Base-by-base conservation (phyloP, 352 stramenopile species). In the Pythium diclinum region DNA sequence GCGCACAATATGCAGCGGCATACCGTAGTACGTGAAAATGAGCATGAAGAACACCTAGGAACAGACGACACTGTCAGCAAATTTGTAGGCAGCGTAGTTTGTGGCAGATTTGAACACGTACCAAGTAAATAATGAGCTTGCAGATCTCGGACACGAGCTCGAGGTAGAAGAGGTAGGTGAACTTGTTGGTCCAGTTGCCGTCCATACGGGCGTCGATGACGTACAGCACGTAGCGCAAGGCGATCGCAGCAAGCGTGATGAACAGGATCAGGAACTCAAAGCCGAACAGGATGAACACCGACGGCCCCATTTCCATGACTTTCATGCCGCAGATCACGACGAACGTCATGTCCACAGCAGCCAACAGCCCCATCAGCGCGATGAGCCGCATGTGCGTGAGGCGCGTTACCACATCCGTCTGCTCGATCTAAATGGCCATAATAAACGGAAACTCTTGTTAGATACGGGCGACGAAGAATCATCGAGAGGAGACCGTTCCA, bases 191-290 rank as follows among this genome's bases (percentile, higher is more conserved):
- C 91, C 92, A 98, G 19, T 81, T 82, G 48, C 83, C 85, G 48
- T 96, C 83, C 78, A 96, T 94, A 10, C 85, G 74, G 10, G 74
- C 83, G 81, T 99, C 97, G 32, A 99, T 79, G 1, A 97, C 76
- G 69, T 98, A 94, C n/a, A 99, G 76, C 59, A 93, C 67, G 60
- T 98, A 98, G 47, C 92, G 81, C 52, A 96, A 65, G 30, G 96
- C 86, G 1, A 89, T 94, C 55, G 88, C 87, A 33, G 96, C 75
- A n/a, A 97, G 82, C n/a, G 91, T 95, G 17, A 99, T 80, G 5
- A 96, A 70, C 16, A 99, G 74, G 52, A 99, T 98, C 9, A 97
- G 75, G 61, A 95, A 98, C 84, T 99, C 97, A 71, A 99, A 99
- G 47, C 87, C 94, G 74, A 99, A 99, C 3, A 99, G 78, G 47